Evolutionary conservation across 257 asterid species (phyloP), one percentile per base, ranked within the genome.

Genomic region (Solanum tarijense): DNA sequence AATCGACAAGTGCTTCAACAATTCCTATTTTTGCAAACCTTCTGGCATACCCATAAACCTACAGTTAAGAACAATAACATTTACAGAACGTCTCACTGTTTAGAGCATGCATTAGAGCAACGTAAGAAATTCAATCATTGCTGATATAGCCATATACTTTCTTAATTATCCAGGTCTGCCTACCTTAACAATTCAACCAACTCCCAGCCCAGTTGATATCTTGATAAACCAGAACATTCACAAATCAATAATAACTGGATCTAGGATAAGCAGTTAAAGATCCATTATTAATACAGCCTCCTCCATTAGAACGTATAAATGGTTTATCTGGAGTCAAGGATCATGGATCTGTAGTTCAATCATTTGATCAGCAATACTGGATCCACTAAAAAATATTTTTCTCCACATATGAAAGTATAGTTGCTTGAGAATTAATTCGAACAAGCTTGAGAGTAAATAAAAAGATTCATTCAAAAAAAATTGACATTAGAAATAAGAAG

Each of bases 21-120:
- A 94, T 90, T 87, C 99, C 99, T 29, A 91, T 69, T 90, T 96
- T 94, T 1, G 99, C 93, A 87, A 97, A 96, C 92, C 90, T 91
- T 86, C 98, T 93, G 88, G 99, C 99, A 91, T 97, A 97, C 66
- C 99, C 98, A 89, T 87, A 96, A 83, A 97, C 99, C 99, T 97
- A 91, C 55, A 91, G 69, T 89, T 60, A 76, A 23, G 88, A 73
- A 81, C 46, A 25, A 46, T 13, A 41, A 79, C 38, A 14, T 41
- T 79, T 41, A 79, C 38, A 43, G 36, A 79, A 79, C 52, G 65
- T 79, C 65, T 79, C 38, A 43, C 25, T 27, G 13, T 39, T 76
- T 21, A 39, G 55, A 76, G 34, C 58, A 38, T 21, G 83, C 12
- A 2, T 38, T 75, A 36, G 32, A 38, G 43, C 14, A 76, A 76